Evolutionary conservation across 2,329 filamentous ascomycete genomes (phyloP).

Genomic region (Pseudogymnoascus sp.): DNA sequence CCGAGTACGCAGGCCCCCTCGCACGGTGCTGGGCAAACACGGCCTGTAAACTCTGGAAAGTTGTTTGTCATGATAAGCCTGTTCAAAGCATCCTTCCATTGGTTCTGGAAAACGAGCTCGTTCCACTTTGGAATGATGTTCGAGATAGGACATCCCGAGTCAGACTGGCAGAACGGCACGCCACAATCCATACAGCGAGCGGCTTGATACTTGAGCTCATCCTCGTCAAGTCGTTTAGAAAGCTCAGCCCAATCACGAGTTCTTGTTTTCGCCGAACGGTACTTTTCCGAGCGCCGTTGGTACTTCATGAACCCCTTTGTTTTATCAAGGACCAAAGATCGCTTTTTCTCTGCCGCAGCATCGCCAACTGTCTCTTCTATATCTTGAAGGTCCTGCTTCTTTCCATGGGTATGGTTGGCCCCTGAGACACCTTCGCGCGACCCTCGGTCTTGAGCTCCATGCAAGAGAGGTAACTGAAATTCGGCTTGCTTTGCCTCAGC

Average conservation of each 20-base stretch:
- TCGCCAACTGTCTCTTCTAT: conserved; percentile 89
- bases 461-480: conserved; percentile 69
- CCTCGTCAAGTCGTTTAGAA: conserved; percentile 77
- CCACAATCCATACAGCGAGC: conserved; percentile 98
- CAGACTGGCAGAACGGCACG: conserved; percentile 96
- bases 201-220: conserved; percentile 93
- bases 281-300: conserved; percentile 85
- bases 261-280: conserved; percentile 72
- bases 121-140: conserved; percentile 99
- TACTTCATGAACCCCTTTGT: conserved; percentile 98
- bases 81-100: conserved; percentile 89
- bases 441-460: conserved; percentile 48
- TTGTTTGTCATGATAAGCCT: conserved; percentile 94
- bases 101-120: conserved; percentile 63
- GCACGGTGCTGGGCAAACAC: conserved; percentile 92
- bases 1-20: conserved; percentile 93
- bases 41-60: conserved; percentile 95
- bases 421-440: conserved; percentile 41
- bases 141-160: conserved; percentile 88
- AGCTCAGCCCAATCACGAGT: conserved; percentile 93
- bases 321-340: conserved; percentile 90
- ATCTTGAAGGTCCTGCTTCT: conserved; percentile 61
- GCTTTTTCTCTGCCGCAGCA: conserved; percentile 77
- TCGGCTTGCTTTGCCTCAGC: conserved; percentile 77
- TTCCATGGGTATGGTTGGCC: conserved; percentile 51